A percentile compares a stretch with the other conserved stretches of the same genome.
These are phyloP conservation scores for Euryodendron excelsum DNA, from an alignment of 148 eudicot genomes.

Conservation along the genomic window DNA sequence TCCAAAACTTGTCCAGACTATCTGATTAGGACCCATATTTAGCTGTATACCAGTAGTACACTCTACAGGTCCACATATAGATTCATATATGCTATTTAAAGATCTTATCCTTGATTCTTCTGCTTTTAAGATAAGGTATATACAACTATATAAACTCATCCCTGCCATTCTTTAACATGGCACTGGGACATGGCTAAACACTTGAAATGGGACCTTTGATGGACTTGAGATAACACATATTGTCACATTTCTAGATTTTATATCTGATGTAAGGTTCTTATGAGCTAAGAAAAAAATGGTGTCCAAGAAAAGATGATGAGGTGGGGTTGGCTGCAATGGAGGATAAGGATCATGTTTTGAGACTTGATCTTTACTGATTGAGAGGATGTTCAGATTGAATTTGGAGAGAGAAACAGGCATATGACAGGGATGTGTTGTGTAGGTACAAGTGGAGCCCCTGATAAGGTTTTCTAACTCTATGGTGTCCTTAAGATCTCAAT, in stretches of 20 bases:
- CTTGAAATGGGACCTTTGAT: conserved; percentile 10
- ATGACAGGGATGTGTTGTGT: neutral
- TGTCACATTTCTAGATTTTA: neutral
- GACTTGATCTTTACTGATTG: neutral
- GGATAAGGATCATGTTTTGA: conserved; percentile 14
- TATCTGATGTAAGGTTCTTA: neutral
- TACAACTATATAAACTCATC: neutral
- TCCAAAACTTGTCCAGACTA: neutral
- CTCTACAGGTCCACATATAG: neutral
- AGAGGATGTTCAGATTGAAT: neutral
- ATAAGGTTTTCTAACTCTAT: neutral
- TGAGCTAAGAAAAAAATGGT: neutral
- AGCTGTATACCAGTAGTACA: conserved; percentile 8
- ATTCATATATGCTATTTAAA: neutral
- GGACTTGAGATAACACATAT: conserved; percentile 7
- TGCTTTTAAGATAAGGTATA: conserved; percentile 1
- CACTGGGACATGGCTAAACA: conserved; percentile 6
- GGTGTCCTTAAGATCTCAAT: neutral
- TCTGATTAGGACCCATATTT: conserved; percentile 1
- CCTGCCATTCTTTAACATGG: conserved; percentile 19
- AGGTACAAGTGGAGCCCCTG: conserved; percentile 12
- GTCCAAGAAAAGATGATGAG: neutral
- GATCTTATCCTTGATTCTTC: conserved; percentile 13
- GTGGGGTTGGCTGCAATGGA: conserved; percentile 15
- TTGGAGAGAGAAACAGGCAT: neutral